Evolutionary conservation across 2,329 filamentous ascomycete genomes (phyloP).

Genomic region (Domatiomyces globalis): DNA sequence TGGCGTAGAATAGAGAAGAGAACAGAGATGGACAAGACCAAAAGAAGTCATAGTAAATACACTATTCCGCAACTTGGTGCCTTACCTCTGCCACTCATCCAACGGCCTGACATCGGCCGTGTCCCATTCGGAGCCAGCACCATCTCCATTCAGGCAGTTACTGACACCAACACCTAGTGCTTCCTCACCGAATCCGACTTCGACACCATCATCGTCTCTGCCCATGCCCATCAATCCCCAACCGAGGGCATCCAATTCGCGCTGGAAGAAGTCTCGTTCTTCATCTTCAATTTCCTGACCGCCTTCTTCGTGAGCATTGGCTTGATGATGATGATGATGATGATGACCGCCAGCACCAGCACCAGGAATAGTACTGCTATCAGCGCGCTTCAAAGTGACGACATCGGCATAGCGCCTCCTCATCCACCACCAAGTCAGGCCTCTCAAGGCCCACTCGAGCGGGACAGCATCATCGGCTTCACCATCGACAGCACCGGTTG

Average conservation of each 20-base stretch:
- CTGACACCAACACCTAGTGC: slow-evolving; percentile 5
- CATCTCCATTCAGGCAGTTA: not conserved
- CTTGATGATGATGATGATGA: not conserved
- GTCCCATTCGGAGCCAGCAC: not conserved
- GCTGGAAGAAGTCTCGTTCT: slow-evolving; percentile 65
- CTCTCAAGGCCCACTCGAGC: slow-evolving; percentile 76
- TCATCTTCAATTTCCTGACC: slow-evolving; percentile 47
- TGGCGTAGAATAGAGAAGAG: no score
- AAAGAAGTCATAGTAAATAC: not conserved
- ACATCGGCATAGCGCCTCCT: slow-evolving; percentile 66
- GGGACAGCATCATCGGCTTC: slow-evolving; percentile 89
- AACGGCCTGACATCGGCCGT: not conserved
- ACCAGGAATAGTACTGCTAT: not conserved
- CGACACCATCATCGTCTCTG: slow-evolving; percentile 13
- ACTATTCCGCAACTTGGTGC: not conserved
- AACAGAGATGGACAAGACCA: no score
- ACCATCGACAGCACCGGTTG: slow-evolving; percentile 63
- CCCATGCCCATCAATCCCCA: slow-evolving; percentile 28
- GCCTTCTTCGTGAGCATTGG: slow-evolving; percentile 19
- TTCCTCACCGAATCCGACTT: slow-evolving; percentile 18
- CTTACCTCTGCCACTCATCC: not conserved
- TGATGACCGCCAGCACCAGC: not conserved
- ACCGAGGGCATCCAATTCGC: slow-evolving; percentile 60
- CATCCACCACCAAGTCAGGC: slow-evolving; percentile 90
- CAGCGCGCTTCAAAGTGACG: slow-evolving; percentile 40